Evolutionary conservation across 495 filamentous ascomycete genomes (phyloP), one percentile per base, ranked within the genome.

Genomic region (Clohesyomyces aquaticus): DNA sequence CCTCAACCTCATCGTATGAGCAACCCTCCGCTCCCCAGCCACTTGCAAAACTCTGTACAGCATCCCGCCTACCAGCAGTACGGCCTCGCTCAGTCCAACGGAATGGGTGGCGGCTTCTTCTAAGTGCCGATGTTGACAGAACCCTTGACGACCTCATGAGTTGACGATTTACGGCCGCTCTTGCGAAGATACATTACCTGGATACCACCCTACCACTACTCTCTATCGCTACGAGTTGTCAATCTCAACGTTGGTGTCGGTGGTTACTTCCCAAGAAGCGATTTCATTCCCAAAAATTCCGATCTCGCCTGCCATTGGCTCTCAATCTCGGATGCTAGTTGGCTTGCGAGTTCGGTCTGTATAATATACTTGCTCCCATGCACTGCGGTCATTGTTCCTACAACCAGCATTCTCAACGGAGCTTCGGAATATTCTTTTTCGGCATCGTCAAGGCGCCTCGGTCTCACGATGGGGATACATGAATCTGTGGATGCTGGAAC

Each of bases 31-130:
- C 59, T 71, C 26, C 68, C 68, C 19, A 67, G 45, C 52, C 68
- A 71, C 47, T 60, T 71, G 23, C 68, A 71, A 47, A 67, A 71
- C 45, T 60, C 68, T 67, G 68, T 71, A 62, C 63, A 71, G 28
- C 55, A 67, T 59, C 56, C 48, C 28, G 28, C 42, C 14, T 67
- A 62, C 54, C 65, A 51, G 43, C 59, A 62, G 45, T 57, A 55
- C 48, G 55, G 53, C 19, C 41, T 56, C 21, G 49, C 56, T 35
- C 65, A 62, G 43, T 29, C 57, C 45, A 65, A 59, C 26, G 62
- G 62, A 22, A 52, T 50, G 35, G 58, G n/a, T n/a, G n/a, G 63
- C 53, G 54, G 53, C 58, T 67, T 58, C 27, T 67, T 62, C 65
- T 67, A 60, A 54, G 43, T 32, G 22, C 26, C 26, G 28, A 51